Conservation (phyloP, 495 filamentous ascomycete genomes). For the Barbatosphaeria neglecta region DNA sequence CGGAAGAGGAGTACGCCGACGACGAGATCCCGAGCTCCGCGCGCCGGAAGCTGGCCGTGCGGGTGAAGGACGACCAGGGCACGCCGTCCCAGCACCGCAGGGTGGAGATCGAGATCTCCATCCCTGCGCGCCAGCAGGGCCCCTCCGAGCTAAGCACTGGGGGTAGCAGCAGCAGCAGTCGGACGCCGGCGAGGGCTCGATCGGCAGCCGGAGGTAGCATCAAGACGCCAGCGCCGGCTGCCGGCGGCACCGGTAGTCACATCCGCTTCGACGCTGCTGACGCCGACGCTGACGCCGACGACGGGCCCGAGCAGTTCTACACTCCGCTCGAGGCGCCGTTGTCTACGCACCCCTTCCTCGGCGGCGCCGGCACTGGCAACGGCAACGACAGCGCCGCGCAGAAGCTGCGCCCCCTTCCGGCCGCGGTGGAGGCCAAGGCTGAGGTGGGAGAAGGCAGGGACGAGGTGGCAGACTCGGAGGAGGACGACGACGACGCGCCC, state of each 20-base stretch:
- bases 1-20: neutral
- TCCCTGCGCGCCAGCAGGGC: slow-evolving; percentile 3
- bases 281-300: slow-evolving; percentile 15
- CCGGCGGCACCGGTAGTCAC: slow-evolving; percentile 9
- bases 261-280: slow-evolving; percentile 19
- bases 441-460: slow-evolving; percentile 3
- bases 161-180: slow-evolving; percentile 4
- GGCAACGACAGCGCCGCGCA: no score
- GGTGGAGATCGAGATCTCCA: slow-evolving; percentile 15
- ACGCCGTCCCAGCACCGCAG: neutral
- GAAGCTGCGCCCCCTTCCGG: slow-evolving; percentile 1
- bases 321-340: slow-evolving; percentile 20
- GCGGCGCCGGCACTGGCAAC: neutral
- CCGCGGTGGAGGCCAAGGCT: slow-evolving; percentile 3
- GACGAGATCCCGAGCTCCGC: slow-evolving; percentile 2
- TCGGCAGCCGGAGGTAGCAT: neutral
- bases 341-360: slow-evolving; percentile 9
- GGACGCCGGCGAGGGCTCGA: slow-evolving; percentile 1
- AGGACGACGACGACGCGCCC: slow-evolving; percentile 30
- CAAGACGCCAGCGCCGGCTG: slow-evolving; percentile 6
- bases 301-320: slow-evolving; percentile 19
- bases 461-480: slow-evolving; percentile 9
- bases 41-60: slow-evolving; percentile 10
- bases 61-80: slow-evolving; percentile 4
- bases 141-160: no score